Percentiles rank a stretch among this genome's conserved stretches.
These are phyloP conservation scores for Suillus spraguei DNA, from an alignment of 768 basidiomycete genomes.

Conservation along the genomic window DNA sequence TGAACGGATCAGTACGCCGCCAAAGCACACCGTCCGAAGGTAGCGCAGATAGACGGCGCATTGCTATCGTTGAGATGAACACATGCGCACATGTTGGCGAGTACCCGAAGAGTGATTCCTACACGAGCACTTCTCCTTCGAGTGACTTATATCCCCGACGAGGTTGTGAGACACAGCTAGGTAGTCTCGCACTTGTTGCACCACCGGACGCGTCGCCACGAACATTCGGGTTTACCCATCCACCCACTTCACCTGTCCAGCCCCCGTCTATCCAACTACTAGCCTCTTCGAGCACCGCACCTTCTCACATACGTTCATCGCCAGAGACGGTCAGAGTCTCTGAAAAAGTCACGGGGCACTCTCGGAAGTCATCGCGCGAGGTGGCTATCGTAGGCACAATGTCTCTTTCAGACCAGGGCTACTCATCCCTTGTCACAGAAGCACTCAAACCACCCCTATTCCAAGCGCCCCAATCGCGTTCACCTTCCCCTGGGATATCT, in stretches of 20 bases:
- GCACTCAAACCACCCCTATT: conserved; percentile 39
- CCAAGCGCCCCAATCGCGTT: conserved; percentile 39
- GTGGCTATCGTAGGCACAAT: conserved; percentile 55
- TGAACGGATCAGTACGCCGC: conserved; percentile 40
- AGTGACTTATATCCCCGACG: conserved; percentile 41
- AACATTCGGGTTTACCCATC: conserved; percentile 54
- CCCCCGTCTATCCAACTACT: conserved; percentile 17
- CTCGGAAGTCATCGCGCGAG: conserved; percentile 49
- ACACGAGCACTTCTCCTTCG: conserved; percentile 31
- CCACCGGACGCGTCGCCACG: conserved; percentile 67
- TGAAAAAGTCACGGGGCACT: conserved; percentile 37
- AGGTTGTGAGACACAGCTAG: conserved; percentile 38
- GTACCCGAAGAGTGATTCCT: conserved; percentile 21
- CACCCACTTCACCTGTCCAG: conserved; percentile 47
- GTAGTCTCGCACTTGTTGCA: conserved; percentile 66
- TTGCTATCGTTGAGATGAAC: conserved; percentile 70
- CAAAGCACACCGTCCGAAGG: conserved; percentile 59
- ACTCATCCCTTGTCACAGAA: conserved; percentile 28
- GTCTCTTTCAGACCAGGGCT: conserved; percentile 30
- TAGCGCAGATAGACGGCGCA: conserved; percentile 62
- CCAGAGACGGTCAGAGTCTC: conserved; percentile 44
- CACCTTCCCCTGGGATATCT: conserved; percentile 32
- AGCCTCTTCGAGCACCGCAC: conserved; percentile 17
- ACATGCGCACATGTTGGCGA: background rate
- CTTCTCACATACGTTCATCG: conserved; percentile 46